Evolutionary conservation across 176 grass and related monocot genomes (phyloP).

Genomic region (Eragrostis nindensis): DNA sequence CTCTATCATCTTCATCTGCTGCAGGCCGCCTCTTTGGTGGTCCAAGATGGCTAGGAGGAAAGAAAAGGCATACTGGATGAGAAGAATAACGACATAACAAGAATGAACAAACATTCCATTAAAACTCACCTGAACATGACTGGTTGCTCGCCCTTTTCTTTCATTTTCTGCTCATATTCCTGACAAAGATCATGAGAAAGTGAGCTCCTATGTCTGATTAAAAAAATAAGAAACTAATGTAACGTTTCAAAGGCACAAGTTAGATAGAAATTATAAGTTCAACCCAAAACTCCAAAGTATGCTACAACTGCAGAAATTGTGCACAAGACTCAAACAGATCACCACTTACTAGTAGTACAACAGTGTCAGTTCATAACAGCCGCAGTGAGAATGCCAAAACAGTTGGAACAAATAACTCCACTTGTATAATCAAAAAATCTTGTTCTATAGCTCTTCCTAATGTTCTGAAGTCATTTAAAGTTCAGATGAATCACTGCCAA

Average conservation of each 20-base stretch:
- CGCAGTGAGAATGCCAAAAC: slow-evolving; percentile 1
- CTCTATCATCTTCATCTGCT: slow-evolving; percentile 81
- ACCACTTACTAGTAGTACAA: not conserved
- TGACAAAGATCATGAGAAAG: slow-evolving; percentile 45
- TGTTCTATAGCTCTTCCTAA: not conserved
- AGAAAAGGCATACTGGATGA: slow-evolving; percentile 36
- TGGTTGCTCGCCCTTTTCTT: slow-evolving; percentile 91
- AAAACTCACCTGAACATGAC: slow-evolving; percentile 93
- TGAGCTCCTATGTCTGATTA: slow-evolving; percentile 9
- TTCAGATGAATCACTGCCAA: not conserved
- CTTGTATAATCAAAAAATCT: not conserved
- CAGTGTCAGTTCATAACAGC: not conserved
- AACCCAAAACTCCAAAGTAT: slow-evolving; percentile 30
- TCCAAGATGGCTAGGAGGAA: slow-evolving; percentile 72
- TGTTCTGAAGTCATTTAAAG: slow-evolving; percentile 1
- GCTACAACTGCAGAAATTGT: slow-evolving; percentile 1
- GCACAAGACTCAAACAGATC: not conserved
- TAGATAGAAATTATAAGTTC: slow-evolving; percentile 23
- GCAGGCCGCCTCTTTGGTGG: slow-evolving; percentile 74
- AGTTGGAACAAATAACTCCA: slow-evolving; percentile 22
- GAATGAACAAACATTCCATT: slow-evolving; percentile 34
- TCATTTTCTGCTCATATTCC: slow-evolving; percentile 99
- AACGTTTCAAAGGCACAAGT: not conserved
- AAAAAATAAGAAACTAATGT: slow-evolving; percentile 8
- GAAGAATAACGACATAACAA: slow-evolving; percentile 23